These are phyloP conservation scores for Tilletia setariae DNA, from an alignment of 1,284 basidiomycete genomes.

Conservation along the genomic window DNA sequence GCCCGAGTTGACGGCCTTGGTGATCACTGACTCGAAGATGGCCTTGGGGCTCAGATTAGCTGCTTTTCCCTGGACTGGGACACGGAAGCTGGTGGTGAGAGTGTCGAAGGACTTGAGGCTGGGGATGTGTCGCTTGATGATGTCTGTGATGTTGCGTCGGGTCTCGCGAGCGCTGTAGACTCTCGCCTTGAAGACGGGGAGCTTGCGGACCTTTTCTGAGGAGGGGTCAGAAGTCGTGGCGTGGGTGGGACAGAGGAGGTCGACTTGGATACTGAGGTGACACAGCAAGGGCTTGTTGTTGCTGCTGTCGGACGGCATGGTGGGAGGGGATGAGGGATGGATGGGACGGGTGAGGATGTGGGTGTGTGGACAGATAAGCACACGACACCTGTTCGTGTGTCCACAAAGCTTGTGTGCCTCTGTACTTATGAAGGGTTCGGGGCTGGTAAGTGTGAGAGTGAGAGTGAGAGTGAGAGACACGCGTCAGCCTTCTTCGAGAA, in stretches of 20 bases:
- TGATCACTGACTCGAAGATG: neutral
- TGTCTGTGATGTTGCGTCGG: constrained; percentile 3
- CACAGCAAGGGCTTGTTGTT: neutral
- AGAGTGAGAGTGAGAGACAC: too few species aligned
- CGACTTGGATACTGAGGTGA: neutral
- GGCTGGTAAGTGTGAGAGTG: too few species aligned
- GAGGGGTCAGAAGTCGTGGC: neutral
- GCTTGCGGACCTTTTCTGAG: neutral
- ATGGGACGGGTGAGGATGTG: neutral
- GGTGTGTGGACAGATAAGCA: neutral
- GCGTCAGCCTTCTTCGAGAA: too few species aligned
- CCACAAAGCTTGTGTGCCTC: too few species aligned
- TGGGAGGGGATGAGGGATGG: neutral
- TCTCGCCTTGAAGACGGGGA: constrained; percentile 6
- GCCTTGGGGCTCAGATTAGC: neutral
- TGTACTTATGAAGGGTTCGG: too few species aligned
- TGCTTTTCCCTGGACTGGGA: neutral
- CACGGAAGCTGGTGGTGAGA: neutral
- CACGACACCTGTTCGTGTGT: too few species aligned
- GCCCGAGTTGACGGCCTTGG: neutral
- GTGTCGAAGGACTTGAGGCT: neutral
- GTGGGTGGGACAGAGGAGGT: constrained; percentile 1
- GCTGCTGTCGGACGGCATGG: neutral
- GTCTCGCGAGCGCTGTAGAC: neutral
- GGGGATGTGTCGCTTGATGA: constrained; percentile 8